phyloP scores from a whole-genome alignment of 352 stramenopile genomes.

The Pythium aphanidermatum region DNA sequence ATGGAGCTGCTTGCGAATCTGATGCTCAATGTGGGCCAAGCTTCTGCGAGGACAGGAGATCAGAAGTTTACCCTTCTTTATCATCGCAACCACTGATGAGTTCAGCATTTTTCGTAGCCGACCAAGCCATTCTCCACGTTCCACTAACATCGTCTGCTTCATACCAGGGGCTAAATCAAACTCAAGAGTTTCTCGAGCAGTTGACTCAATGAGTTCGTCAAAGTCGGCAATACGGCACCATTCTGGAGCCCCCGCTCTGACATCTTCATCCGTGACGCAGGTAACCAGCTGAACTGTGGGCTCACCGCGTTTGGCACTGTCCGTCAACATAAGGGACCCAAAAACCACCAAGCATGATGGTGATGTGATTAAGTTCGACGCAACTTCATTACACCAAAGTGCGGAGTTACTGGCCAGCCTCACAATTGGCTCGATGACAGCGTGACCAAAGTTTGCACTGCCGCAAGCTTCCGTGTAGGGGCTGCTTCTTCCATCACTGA shows the following conservation, averaged over 20 bases:
- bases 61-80: neutral
- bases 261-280: slow-evolving; percentile 3
- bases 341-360: slow-evolving; percentile 9
- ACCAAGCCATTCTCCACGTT: slow-evolving; percentile 6
- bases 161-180: neutral
- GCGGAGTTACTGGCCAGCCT: neutral
- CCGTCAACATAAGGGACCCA: slow-evolving; percentile 11
- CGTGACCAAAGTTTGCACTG: neutral
- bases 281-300: slow-evolving; percentile 12
- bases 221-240: slow-evolving; percentile 17
- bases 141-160: neutral
- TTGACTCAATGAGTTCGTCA: slow-evolving; percentile 2
- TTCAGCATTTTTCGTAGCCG: slow-evolving; percentile 1
- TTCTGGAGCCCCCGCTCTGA: slow-evolving; percentile 4
- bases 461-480: neutral
- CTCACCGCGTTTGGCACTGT: neutral
- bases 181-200: slow-evolving; percentile 3
- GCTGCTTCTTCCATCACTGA: neutral
- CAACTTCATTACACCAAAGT: slow-evolving; percentile 1
- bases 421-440: neutral
- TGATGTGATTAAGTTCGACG: neutral
- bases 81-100: neutral
- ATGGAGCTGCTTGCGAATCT: slow-evolving; percentile 1
- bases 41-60: slow-evolving; percentile 5
- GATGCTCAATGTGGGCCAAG: neutral